A percentile compares a stretch with the other conserved stretches of the same genome.
phyloP scores from a whole-genome alignment of 768 basidiomycete genomes.

The Polyporus arcularius region DNA sequence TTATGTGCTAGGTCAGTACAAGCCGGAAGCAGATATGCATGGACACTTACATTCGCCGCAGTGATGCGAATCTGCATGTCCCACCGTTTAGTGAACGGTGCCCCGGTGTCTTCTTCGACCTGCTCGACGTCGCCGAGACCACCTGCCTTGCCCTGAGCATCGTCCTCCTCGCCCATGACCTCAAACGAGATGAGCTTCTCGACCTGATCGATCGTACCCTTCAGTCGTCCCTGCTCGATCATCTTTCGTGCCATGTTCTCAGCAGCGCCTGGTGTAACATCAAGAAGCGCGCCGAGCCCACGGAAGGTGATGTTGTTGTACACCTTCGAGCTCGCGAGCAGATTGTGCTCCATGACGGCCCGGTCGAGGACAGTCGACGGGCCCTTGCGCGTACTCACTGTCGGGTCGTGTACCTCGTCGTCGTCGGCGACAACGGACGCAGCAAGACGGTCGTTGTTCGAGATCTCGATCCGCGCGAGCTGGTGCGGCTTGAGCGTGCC shows the following conservation, averaged over 20 bases:
- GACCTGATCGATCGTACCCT: constrained; percentile 95
- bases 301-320: constrained; percentile 97
- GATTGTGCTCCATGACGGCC: constrained; percentile 98
- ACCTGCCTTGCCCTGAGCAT: constrained; percentile 92
- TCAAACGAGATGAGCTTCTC: constrained; percentile 95
- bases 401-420: constrained; percentile 49
- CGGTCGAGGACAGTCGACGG: constrained; percentile 95
- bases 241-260: constrained; percentile 98
- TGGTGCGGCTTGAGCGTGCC: constrained; percentile 88
- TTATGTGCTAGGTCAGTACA: constrained; percentile 26
- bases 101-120: constrained; percentile 84
- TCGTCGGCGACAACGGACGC: constrained; percentile 64
- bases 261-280: constrained; percentile 88
- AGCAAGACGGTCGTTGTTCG: constrained; percentile 78
- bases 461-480: constrained; percentile 86
- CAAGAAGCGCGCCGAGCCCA: constrained; percentile 88
- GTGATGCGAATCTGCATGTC: constrained; percentile 90
- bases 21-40: neutral
- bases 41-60: constrained; percentile 71
- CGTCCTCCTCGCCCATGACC: constrained; percentile 80
- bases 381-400: constrained; percentile 76
- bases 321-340: constrained; percentile 94
- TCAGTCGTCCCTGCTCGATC: constrained; percentile 95
- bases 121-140: constrained; percentile 88
- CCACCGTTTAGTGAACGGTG: constrained; percentile 93